phyloP scores from a whole-genome alignment of 257 asterid genomes.

The Solanum paucissectum region DNA sequence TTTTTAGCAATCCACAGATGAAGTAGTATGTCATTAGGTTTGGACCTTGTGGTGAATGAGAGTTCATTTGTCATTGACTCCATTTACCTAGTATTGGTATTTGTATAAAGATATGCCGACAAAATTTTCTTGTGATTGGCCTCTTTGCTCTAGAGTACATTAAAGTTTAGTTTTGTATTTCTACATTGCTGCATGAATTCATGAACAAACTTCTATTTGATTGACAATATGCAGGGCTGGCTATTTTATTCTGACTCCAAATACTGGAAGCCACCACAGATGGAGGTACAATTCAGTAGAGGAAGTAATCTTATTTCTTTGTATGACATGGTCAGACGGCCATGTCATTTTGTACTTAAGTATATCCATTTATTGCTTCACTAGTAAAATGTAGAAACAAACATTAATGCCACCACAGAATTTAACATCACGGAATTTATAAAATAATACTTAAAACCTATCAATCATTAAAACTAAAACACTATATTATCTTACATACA shows the following conservation, averaged over 20 bases:
- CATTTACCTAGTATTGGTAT: not conserved
- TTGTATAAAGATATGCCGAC: not conserved
- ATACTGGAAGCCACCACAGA: slow-evolving; percentile 96
- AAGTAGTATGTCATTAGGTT: not conserved
- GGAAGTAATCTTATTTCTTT: not conserved
- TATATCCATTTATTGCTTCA: not conserved
- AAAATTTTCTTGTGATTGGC: not conserved
- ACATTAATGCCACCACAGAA: too few relatives aligned
- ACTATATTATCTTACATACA: too few relatives aligned
- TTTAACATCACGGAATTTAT: too few relatives aligned
- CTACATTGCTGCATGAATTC: not conserved
- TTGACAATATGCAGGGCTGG: slow-evolving; percentile 69
- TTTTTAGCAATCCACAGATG: not conserved
- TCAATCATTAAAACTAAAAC: too few relatives aligned
- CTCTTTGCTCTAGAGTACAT: not conserved
- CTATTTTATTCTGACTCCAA: slow-evolving; percentile 82
- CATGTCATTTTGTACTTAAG: not conserved
- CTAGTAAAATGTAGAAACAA: too few relatives aligned
- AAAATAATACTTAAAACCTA: too few relatives aligned
- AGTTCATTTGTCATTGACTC: not conserved
- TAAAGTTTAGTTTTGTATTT: not conserved
- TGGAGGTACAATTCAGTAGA: slow-evolving; percentile 53
- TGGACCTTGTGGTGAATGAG: not conserved
- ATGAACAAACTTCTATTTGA: not conserved
- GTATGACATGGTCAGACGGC: not conserved